phyloP scores from a whole-genome alignment of 176 grass and related monocot species.

The Tillandsia leiboldiana region DNA sequence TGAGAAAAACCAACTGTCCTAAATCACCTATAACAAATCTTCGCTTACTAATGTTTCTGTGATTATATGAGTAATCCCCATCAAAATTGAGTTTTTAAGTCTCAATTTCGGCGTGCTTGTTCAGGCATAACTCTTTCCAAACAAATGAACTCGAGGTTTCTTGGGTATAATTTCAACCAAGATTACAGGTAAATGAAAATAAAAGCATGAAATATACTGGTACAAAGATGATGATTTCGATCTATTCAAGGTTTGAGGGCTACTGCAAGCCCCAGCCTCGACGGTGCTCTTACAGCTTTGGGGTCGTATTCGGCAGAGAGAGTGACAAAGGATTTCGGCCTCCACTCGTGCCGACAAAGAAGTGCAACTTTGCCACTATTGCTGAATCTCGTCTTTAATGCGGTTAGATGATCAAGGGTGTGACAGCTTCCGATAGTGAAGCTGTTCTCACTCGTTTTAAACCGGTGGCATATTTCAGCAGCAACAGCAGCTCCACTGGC shows the following conservation, averaged over 20 bases:
- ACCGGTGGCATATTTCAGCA: conserved; percentile 60
- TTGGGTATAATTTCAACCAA: neutral
- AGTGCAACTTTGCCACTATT: conserved; percentile 47
- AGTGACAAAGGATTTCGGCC: conserved; percentile 57
- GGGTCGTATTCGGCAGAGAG: conserved; percentile 74
- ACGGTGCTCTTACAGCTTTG: conserved; percentile 46
- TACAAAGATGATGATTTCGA: conserved; percentile 3
- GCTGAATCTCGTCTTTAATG: conserved; percentile 58
- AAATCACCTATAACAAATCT: too few relatives aligned
- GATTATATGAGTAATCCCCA: neutral
- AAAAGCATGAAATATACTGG: conserved; percentile 17
- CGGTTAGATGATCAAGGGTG: conserved; percentile 40
- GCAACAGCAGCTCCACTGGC: conserved; percentile 50
- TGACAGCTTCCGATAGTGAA: conserved; percentile 71
- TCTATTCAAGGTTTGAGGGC: conserved; percentile 54
- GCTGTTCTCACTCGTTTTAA: conserved; percentile 66
- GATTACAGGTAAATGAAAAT: neutral
- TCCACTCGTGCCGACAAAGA: conserved; percentile 81
- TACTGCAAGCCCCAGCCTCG: conserved; percentile 55
- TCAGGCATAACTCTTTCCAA: neutral
- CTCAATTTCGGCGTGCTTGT: neutral
- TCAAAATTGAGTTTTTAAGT: conserved; percentile 5
- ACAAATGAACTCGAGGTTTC: neutral
- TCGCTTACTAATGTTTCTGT: too few relatives aligned
- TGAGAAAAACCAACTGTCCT: too few relatives aligned